Evolutionary conservation across 2,329 filamentous ascomycete species (phyloP).

Genomic region (Teratosphaeria zuluensis): DNA sequence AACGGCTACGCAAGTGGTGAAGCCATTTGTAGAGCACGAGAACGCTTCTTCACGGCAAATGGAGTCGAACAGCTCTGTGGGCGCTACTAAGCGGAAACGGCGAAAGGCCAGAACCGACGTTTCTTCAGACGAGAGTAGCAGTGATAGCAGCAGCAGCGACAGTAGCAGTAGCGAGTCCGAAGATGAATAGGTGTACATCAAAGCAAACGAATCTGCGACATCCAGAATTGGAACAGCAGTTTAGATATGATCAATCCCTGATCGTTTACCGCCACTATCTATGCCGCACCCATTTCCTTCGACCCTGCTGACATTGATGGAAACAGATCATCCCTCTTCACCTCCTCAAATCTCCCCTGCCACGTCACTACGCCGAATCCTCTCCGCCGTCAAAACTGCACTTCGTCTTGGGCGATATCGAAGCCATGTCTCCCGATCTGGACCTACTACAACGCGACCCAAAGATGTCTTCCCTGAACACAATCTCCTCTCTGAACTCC

Average conservation of each 20-base stretch:
- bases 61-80: not conserved
- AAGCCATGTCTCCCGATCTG: not conserved
- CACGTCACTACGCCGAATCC: no score
- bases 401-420: not conserved
- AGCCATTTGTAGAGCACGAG: not conserved
- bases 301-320: no score
- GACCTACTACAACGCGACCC: not conserved
- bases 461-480: not conserved
- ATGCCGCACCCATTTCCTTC: no score
- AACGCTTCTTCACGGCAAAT: not conserved
- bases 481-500: not conserved
- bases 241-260: not conserved
- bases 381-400: not conserved
- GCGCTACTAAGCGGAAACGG: conserved; percentile 8
- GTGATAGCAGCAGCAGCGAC: conserved; percentile 7
- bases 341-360: no score
- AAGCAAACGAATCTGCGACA: not conserved
- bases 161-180: conserved; percentile 9
- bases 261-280: not conserved
- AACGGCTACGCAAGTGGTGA: not conserved
- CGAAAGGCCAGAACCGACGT: conserved; percentile 26
- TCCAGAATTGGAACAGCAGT: not conserved
- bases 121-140: conserved; percentile 12
- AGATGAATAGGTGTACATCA: conserved; percentile 2
- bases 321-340: no score